Evolutionary conservation across 2,329 filamentous ascomycete genomes (phyloP).

Genomic region (Escovopsis sp.): DNA sequence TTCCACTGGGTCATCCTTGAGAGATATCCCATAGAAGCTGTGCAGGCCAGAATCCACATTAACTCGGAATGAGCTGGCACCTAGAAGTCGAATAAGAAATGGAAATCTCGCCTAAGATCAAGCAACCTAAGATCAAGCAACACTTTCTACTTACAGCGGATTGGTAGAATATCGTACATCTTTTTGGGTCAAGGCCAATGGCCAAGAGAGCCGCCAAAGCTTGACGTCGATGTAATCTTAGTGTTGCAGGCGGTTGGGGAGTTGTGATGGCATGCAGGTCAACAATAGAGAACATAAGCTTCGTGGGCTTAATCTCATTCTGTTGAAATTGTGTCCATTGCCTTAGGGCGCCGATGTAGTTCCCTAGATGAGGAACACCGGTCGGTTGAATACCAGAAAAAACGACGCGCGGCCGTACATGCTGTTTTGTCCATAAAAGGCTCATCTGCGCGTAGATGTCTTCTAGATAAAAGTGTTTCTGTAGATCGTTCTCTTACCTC

Average conservation of each 20-base stretch:
- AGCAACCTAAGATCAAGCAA: not conserved
- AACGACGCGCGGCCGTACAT: conserved; percentile 35
- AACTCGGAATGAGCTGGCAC: conserved; percentile 72
- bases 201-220: conserved; percentile 70
- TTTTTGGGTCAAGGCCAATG: conserved; percentile 66
- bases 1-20: conserved; percentile 99
- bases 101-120: not conserved
- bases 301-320: conserved; percentile 40
- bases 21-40: conserved; percentile 84
- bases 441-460: not conserved
- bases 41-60: conserved; percentile 94
- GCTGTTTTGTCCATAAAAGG: not conserved
- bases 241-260: conserved; percentile 45
- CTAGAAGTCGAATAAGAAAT: conserved; percentile 20
- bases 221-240: conserved; percentile 55
- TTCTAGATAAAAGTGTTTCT: too few species aligned
- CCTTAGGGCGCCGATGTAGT: conserved; percentile 80
- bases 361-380: conserved; percentile 83
- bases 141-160: conserved; percentile 52
- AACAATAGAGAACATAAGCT: conserved; percentile 72
- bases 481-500: too few species aligned
- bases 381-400: conserved; percentile 98
- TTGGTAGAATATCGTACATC: conserved; percentile 70
- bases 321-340: conserved; percentile 72
- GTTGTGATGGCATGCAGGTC: conserved; percentile 88